Percentiles rank a stretch among this genome's conserved stretches.
Conservation (phyloP, 352 stramenopile genomes). For the Pythium dissotocum region DNA sequence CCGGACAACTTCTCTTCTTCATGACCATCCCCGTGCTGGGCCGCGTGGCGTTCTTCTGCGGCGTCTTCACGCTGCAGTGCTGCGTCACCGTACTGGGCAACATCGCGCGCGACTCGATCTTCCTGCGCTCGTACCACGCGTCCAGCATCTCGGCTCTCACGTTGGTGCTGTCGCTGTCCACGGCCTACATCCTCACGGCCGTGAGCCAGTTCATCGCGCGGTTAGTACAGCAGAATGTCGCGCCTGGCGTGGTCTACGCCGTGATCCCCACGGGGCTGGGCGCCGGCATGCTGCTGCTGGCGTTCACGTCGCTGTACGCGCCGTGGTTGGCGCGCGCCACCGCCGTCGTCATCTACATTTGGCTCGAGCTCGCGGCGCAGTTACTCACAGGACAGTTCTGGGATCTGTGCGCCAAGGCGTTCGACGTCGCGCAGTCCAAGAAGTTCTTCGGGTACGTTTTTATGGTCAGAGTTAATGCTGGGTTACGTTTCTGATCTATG, state of each 20-base stretch:
- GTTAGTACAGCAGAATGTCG: constrained; percentile 27
- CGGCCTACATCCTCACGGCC: constrained; percentile 63
- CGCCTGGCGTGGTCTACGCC: constrained; percentile 54
- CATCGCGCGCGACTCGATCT: constrained; percentile 84
- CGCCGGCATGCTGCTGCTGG: constrained; percentile 42
- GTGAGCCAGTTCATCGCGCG: constrained; percentile 39
- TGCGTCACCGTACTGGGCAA: constrained; percentile 71
- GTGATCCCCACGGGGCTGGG: constrained; percentile 45
- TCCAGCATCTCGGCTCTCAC: constrained; percentile 75
- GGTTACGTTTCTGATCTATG: not conserved
- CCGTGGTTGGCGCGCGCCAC: constrained; percentile 43
- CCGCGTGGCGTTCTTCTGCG: constrained; percentile 82
- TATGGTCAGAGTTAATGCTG: not conserved
- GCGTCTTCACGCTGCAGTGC: constrained; percentile 80
- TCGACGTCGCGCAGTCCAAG: constrained; percentile 81
- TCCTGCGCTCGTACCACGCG: constrained; percentile 69
- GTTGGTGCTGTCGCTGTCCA: constrained; percentile 69
- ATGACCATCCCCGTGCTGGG: constrained; percentile 32
- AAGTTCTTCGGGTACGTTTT: constrained; percentile 72
- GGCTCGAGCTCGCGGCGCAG: constrained; percentile 75
- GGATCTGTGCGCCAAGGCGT: constrained; percentile 81
- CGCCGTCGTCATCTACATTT: constrained; percentile 76
- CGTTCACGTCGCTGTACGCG: constrained; percentile 46
- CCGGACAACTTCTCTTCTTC: not conserved
- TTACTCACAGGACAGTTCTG: constrained; percentile 86